phyloP scores from a whole-genome alignment of 495 filamentous ascomycete genomes.

The Elasticomyces elasticus region DNA sequence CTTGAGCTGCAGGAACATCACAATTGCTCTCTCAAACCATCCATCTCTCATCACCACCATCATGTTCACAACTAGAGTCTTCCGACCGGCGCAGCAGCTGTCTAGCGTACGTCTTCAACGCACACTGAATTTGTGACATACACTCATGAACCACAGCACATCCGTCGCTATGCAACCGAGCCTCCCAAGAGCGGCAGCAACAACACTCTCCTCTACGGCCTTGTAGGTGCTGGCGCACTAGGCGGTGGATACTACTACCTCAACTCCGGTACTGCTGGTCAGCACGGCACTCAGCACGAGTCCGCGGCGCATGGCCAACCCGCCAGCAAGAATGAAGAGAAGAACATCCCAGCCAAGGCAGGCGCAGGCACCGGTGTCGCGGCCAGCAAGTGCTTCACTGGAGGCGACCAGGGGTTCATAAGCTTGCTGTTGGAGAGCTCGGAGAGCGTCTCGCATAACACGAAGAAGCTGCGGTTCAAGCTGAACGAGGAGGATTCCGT shows the following conservation, averaged over 20 bases:
- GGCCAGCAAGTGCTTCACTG: conserved; percentile 55
- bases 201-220: conserved; percentile 21
- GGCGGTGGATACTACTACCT: conserved; percentile 27
- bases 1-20: background rate
- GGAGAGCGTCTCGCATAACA: conserved; percentile 74
- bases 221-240: conserved; percentile 20
- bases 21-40: background rate
- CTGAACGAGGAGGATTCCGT: conserved; percentile 76
- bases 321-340: conserved; percentile 18
- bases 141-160: conserved; percentile 22
- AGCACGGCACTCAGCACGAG: background rate
- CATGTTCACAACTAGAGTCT: conserved; percentile 15
- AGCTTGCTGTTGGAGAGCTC: conserved; percentile 68
- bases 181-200: conserved; percentile 22
- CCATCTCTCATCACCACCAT: background rate
- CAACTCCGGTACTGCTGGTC: conserved; percentile 7
- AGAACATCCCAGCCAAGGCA: conserved; percentile 17
- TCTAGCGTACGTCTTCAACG: conserved; percentile 6
- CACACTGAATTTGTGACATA: background rate
- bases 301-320: conserved; percentile 7
- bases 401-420: conserved; percentile 79
- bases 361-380: conserved; percentile 2
- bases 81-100: conserved; percentile 16
- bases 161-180: conserved; percentile 35
- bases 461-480: conserved; percentile 74